Percentiles rank a stretch among this genome's conserved stretches.
phyloP scores from a whole-genome alignment of 139 green algal genomes.

The Chlorella sp. region DNA sequence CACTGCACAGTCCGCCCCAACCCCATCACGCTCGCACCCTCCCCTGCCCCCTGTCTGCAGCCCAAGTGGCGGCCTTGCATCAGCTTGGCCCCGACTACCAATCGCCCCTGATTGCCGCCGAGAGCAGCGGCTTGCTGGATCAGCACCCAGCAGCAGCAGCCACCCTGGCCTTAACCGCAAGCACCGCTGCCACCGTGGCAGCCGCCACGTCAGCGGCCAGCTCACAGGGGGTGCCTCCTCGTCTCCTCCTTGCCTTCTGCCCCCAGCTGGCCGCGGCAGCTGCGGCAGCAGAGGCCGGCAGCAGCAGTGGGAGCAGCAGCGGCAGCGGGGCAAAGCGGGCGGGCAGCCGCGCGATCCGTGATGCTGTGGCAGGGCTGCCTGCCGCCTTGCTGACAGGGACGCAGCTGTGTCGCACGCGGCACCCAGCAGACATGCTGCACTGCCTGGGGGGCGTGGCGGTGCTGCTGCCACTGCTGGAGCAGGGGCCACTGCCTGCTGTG shows the following conservation, averaged over 20 bases:
- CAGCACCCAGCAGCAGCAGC: constrained; percentile 34
- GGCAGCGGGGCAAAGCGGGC: background rate
- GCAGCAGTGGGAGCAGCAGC: background rate
- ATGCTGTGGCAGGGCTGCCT: constrained; percentile 28
- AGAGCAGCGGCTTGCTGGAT: constrained; percentile 48
- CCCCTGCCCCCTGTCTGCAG: constrained; percentile 19
- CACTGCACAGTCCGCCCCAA: too few relatives aligned
- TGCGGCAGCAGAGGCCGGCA: background rate
- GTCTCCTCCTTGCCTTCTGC: constrained; percentile 22
- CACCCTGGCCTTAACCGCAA: constrained; percentile 3
- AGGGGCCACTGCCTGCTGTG: background rate
- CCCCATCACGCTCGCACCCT: background rate
- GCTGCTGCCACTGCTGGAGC: constrained; percentile 55
- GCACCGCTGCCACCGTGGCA: too few relatives aligned
- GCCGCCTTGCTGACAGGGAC: constrained; percentile 51
- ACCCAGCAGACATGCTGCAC: constrained; percentile 56
- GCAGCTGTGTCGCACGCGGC: constrained; percentile 54
- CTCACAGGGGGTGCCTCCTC: background rate
- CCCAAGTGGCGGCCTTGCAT: constrained; percentile 44
- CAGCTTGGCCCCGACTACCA: constrained; percentile 54
- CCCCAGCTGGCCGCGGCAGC: background rate
- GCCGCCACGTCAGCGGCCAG: background rate
- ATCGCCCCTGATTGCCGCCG: constrained; percentile 35
- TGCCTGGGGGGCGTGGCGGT: constrained; percentile 59
- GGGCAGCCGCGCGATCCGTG: background rate